Evolutionary conservation across 2,329 filamentous ascomycete species (phyloP), one percentile per base, ranked within the genome.

Genomic region (Aspergillus fumigatus): DNA sequence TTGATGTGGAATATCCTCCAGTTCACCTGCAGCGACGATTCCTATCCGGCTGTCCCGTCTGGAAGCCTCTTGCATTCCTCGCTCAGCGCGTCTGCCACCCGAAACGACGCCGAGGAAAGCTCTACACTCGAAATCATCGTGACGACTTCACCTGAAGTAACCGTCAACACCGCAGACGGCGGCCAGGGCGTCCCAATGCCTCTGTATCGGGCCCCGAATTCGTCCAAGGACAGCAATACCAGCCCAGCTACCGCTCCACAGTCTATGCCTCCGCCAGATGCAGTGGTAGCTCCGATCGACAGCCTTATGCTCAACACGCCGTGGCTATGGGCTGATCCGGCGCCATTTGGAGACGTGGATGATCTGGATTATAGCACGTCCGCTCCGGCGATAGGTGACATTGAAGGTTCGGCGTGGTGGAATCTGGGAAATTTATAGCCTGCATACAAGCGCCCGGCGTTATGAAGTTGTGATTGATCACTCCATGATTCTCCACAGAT

Each of bases 1-100:
- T 62, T 82, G 4, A 81, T 82, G 80, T 82, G 80, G 80, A 77
- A 80, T 40, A 77, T 81, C 9, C 65, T 82, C 3, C 78, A 80
- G 53, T 77, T 81, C 62, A 79, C 77, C 62, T 80, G 71, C 29
- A 70, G 73, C 0, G 71, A 75, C 40, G 29, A 41, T 14, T 43
- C 51, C 19, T 65, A 71, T 1, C 71, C 70, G 5, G 72, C 75
- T 11, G 66, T 69, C 1, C 68, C 75, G 0, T 67, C 67, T 0
- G 68, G 72, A 2, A 74, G 77, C 3, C 66, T 82, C 2, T 69
- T 81, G 1, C 75, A 79, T 54, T 62, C 72, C 1, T 78, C 78
- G 0, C 73, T 81, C 3, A 60, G 57, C 0, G 68, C 74, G 0
- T 70, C 75, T 0, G 56, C 68, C 1, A 26, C 70, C 1, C 62